Conservation (phyloP, 2,329 filamentous ascomycete genomes). For the Dothidotthia symphoricarpi region DNA sequence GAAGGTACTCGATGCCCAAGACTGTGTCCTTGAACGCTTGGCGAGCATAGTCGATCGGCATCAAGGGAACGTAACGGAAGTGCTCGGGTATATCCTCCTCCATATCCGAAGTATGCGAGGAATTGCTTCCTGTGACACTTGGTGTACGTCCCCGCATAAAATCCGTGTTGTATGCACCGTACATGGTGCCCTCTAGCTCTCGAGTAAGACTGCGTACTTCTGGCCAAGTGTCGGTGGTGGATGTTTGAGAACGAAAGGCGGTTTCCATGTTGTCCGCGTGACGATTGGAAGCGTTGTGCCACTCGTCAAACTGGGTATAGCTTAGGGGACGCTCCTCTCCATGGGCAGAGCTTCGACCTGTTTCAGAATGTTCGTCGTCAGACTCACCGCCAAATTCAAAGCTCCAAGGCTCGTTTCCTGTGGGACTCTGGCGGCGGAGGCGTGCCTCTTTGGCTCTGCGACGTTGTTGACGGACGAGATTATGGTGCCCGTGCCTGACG, state of each 20-base stretch:
- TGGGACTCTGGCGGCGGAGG: slow-evolving; percentile 27
- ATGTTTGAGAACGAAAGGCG: slow-evolving; percentile 31
- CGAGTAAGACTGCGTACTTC: slow-evolving; percentile 28
- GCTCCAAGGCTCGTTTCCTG: slow-evolving; percentile 72
- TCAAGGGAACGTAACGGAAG: slow-evolving; percentile 87
- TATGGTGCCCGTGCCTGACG: slow-evolving; percentile 32
- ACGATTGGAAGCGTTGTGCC: slow-evolving; percentile 15
- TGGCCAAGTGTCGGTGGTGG: slow-evolving; percentile 13
- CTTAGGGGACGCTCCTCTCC: slow-evolving; percentile 20
- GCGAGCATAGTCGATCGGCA: slow-evolving; percentile 80
- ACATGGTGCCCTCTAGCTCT: slow-evolving; percentile 76
- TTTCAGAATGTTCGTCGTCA: slow-evolving; percentile 49
- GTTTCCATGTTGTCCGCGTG: slow-evolving; percentile 37
- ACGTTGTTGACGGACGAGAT: slow-evolving; percentile 47
- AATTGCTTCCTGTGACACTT: slow-evolving; percentile 76
- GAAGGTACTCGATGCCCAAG: slow-evolving; percentile 85
- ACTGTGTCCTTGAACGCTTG: slow-evolving; percentile 89
- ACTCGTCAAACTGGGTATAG: slow-evolving; percentile 20
- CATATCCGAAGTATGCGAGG: slow-evolving; percentile 49
- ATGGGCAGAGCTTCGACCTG: slow-evolving; percentile 23
- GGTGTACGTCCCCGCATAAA: slow-evolving; percentile 66
- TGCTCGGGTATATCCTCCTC: slow-evolving; percentile 73
- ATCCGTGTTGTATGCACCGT: slow-evolving; percentile 65
- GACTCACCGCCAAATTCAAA: slow-evolving; percentile 71
- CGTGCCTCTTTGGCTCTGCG: slow-evolving; percentile 40